Conservation (phyloP, 176 grass and related monocot species). For the Urochloa ruziziensis region DNA sequence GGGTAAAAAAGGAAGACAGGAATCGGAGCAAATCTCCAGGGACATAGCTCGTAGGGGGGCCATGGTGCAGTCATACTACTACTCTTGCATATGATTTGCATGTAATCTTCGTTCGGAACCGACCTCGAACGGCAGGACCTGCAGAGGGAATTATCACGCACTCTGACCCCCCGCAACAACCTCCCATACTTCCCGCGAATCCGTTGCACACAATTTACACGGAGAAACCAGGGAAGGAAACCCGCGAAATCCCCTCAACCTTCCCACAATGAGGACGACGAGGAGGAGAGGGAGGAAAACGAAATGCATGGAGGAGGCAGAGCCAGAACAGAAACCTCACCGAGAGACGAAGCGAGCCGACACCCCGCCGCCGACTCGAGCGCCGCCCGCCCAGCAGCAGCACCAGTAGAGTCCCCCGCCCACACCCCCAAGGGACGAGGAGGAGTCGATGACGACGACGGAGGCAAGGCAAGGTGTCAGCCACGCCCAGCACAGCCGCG, state of each 20-base stretch:
- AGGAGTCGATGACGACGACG: neutral
- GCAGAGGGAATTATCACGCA: neutral
- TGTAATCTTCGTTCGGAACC: neutral
- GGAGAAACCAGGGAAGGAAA: neutral
- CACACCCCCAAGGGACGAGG: no score
- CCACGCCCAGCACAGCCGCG: neutral
- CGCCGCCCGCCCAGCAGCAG: neutral
- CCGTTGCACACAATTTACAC: neutral
- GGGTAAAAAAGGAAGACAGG: no score
- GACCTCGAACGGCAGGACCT: neutral
- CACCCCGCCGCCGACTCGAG: neutral
- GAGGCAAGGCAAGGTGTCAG: neutral
- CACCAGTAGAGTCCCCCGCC: neutral
- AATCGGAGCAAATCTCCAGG: no score
- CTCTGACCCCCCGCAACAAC: neutral
- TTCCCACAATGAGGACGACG: neutral
- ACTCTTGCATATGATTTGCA: no score
- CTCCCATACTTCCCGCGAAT: neutral
- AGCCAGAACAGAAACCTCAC: neutral
- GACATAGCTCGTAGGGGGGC: no score
- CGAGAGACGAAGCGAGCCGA: neutral
- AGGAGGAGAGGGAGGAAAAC: neutral
- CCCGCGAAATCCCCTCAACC: neutral
- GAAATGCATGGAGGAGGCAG: neutral
- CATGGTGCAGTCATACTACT: no score